Percentiles rank a stretch among this genome's conserved stretches.
Conservation (phyloP, 768 basidiomycete genomes). For the Lentinula lateritia region DNA sequence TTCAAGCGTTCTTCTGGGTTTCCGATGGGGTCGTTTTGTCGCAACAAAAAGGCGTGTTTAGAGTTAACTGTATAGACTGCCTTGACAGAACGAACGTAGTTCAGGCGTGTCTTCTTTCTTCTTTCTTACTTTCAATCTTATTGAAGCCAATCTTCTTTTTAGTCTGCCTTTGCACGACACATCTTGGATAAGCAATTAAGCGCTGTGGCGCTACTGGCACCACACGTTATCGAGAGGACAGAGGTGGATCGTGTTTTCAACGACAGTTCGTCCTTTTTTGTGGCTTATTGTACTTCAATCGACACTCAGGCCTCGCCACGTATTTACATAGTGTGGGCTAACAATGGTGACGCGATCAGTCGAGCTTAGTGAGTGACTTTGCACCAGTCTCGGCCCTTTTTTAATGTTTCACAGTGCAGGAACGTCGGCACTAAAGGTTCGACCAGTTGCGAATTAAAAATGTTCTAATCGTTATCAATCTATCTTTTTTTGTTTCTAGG, state of each 20-base stretch:
- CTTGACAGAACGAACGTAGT: constrained; percentile 94
- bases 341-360: constrained; percentile 95
- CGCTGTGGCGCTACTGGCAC: constrained; percentile 61
- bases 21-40: constrained; percentile 57
- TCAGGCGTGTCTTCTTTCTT: constrained; percentile 42
- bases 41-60: constrained; percentile 80
- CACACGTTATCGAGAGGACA: constrained; percentile 43
- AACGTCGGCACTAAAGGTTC: constrained; percentile 90
- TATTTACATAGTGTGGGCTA: constrained; percentile 87
- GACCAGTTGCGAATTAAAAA: constrained; percentile 13
- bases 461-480: constrained; percentile 3
- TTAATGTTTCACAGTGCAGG: constrained; percentile 61
- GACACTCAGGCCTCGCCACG: not conserved
- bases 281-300: not conserved
- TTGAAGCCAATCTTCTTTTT: constrained; percentile 1
- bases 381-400: not conserved
- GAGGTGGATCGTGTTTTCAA: constrained; percentile 76
- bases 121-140: not conserved
- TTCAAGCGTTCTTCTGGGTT: constrained; percentile 58
- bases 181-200: constrained; percentile 72
- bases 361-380: constrained; percentile 63
- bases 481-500: constrained; percentile 32
- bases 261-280: constrained; percentile 43
- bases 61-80: constrained; percentile 95
- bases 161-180: constrained; percentile 91